Evolutionary conservation across 2,329 filamentous ascomycete species (phyloP), one percentile per base, ranked within the genome.

Genomic region (Sclerotinia glacialis): DNA sequence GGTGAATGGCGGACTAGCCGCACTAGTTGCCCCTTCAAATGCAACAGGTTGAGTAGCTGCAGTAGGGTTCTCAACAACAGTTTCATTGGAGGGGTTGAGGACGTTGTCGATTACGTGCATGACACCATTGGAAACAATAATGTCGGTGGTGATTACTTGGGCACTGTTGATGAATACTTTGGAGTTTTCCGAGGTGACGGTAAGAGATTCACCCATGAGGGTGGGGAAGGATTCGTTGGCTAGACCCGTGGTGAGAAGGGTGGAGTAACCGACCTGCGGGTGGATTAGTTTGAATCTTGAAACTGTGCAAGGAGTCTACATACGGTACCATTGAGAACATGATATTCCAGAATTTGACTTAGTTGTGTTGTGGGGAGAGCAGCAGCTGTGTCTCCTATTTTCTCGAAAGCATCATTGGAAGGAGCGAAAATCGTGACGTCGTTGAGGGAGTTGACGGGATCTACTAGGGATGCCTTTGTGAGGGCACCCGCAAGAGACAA

Each of bases 381-480:
- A 9, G 73, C 67, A 21, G 78, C 73, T 14, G 76, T 74, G 8
- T 73, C 73, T 12, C 77, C 77, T 14, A 80, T 75, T 2, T 71
- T 70, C 67, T 78, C 72, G 64, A 79, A 78, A 2, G 75, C 78
- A 2, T 71, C 70, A 64, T 79, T 76, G 40, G 69, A 67, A 4
- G 78, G 78, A 1, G 74, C 76, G 55, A 79, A 75, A 67, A 79
- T 79, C 8, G 86, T 89, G 67, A 88, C 78, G 72, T 87, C 85
- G 18, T 72, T 71, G 5, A 80, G 76, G 34, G 70, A 72, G 46
- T 73, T 72, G 42, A 86, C 75, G 4, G 76, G 67, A 14, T 72
- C 50, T 18, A 80, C 56, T 74, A 75, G 58, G 71, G 73, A 67
- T 1, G 73, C 67, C 3, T 73, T 71, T 60, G 73, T 76, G 3